These are phyloP conservation scores for Carpinus fangiana DNA, from an alignment of 306 rosid species.

Conservation along the genomic window DNA sequence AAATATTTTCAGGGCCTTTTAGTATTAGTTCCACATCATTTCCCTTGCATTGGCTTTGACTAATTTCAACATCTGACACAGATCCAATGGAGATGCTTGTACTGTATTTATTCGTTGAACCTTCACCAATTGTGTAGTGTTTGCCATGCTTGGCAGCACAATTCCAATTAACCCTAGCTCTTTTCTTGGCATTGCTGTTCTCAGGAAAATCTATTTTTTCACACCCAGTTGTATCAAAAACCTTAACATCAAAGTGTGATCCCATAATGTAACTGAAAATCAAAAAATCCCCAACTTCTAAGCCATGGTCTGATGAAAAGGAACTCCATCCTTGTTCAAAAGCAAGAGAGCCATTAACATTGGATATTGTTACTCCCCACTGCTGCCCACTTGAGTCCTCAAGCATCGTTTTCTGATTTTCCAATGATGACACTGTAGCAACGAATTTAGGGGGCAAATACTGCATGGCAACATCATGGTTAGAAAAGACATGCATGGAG, in stretches of 20 bases:
- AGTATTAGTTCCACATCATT: slow-evolving; percentile 9
- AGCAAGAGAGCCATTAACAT: slow-evolving; percentile 40
- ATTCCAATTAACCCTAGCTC: slow-evolving; percentile 19
- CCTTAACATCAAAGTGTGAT: slow-evolving; percentile 49
- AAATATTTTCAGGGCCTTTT: slow-evolving; percentile 16
- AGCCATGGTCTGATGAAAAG: slow-evolving; percentile 48
- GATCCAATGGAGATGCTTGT: slow-evolving; percentile 22
- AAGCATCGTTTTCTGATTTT: slow-evolving; percentile 38
- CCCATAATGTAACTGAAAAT: slow-evolving; percentile 41
- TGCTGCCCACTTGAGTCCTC: slow-evolving; percentile 51
- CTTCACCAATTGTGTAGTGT: slow-evolving; percentile 6
- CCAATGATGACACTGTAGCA: slow-evolving; percentile 33
- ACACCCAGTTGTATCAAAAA: slow-evolving; percentile 52
- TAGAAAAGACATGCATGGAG: slow-evolving; percentile 5
- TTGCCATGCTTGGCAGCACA: slow-evolving; percentile 17
- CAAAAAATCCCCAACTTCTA: slow-evolving; percentile 55
- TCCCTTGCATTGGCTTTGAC: neutral
- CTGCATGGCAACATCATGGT: slow-evolving; percentile 38
- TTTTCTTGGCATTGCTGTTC: slow-evolving; percentile 25
- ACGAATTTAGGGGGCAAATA: slow-evolving; percentile 61
- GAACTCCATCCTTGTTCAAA: slow-evolving; percentile 63
- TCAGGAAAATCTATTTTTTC: slow-evolving; percentile 43
- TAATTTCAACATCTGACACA: slow-evolving; percentile 18
- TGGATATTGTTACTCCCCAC: slow-evolving; percentile 48
- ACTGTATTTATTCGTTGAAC: slow-evolving; percentile 12